A percentile compares a stretch with the other conserved stretches of the same genome.
These are phyloP conservation scores for Hymenoscyphus fraxineus DNA, from an alignment of 2,329 filamentous ascomycete genomes.

Conservation along the genomic window DNA sequence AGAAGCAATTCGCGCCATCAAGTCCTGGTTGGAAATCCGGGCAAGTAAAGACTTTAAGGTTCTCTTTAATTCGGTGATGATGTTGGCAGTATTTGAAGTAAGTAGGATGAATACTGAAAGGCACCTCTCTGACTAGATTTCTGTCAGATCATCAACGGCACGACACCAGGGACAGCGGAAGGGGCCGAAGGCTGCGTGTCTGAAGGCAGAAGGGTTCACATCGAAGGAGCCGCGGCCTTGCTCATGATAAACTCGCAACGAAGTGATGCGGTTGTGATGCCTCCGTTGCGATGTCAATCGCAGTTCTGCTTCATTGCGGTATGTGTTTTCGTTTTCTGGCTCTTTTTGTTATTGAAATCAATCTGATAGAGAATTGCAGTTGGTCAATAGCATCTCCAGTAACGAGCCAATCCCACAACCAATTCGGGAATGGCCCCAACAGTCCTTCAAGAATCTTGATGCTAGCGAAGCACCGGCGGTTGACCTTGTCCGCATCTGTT, in stretches of 20 bases:
- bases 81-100: constrained; percentile 49
- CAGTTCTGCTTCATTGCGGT: constrained; percentile 24
- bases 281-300: constrained; percentile 14
- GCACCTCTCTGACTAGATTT: neutral
- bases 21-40: constrained; percentile 43
- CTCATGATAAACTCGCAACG: constrained; percentile 17
- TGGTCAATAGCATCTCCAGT: constrained; percentile 18
- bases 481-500: constrained; percentile 14
- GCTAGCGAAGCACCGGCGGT: constrained; percentile 14
- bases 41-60: constrained; percentile 45
- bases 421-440: constrained; percentile 14
- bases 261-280: neutral
- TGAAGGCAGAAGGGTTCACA: constrained; percentile 21
- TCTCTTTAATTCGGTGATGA: constrained; percentile 50
- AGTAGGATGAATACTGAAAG: constrained; percentile 1
- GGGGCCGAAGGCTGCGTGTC: neutral
- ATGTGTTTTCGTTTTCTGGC: neutral
- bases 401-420: constrained; percentile 13
- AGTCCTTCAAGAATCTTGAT: neutral
- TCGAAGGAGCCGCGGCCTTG: constrained; percentile 23
- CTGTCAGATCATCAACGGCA: constrained; percentile 20
- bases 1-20: constrained; percentile 45
- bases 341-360: neutral
- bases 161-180: neutral
- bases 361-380: constrained; percentile 10